Percentiles rank a stretch among this genome's conserved stretches.
Conservation (phyloP, 768 basidiomycete genomes). For the Amanita inopinata region DNA sequence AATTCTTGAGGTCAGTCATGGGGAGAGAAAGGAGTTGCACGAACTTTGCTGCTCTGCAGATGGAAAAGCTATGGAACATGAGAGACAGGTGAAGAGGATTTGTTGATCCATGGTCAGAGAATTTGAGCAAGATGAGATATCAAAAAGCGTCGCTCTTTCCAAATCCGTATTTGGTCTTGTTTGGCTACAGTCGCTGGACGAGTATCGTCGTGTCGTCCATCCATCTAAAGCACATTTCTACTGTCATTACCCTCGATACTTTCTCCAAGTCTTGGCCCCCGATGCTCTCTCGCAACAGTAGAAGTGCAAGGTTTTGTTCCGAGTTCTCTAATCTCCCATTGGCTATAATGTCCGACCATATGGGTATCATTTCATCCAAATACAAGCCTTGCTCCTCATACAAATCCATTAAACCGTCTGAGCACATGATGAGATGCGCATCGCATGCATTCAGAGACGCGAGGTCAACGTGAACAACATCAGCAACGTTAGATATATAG, state of each 20-base stretch:
- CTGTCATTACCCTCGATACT: conserved; percentile 36
- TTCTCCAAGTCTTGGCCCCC: conserved; percentile 31
- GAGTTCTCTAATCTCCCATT: conserved; percentile 12
- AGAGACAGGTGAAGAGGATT: conserved; percentile 74
- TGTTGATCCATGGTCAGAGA: conserved; percentile 23
- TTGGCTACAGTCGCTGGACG: conserved; percentile 23
- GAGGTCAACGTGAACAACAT: conserved; percentile 31
- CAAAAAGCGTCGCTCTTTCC: no score
- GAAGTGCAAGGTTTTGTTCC: conserved; percentile 27
- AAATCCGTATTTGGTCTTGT: conserved; percentile 2
- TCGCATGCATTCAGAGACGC: conserved; percentile 14
- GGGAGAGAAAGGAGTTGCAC: conserved; percentile 17
- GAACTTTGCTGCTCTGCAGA: conserved; percentile 76
- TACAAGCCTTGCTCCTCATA: conserved; percentile 24
- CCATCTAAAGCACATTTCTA: conserved; percentile 38
- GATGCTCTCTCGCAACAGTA: conserved; percentile 33
- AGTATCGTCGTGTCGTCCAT: conserved; percentile 53
- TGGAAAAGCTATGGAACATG: conserved; percentile 82
- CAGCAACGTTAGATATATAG: conserved; percentile 37
- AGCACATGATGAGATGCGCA: conserved; percentile 36
- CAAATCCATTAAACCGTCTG: conserved; percentile 42
- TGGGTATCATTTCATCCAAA: conserved; percentile 19
- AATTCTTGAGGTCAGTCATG: neutral
- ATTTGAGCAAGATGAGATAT: conserved; percentile 1
- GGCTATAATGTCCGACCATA: conserved; percentile 28